Conservation (phyloP, 305 asterid genomes). For the Fraxinus xanthoxyloides region DNA sequence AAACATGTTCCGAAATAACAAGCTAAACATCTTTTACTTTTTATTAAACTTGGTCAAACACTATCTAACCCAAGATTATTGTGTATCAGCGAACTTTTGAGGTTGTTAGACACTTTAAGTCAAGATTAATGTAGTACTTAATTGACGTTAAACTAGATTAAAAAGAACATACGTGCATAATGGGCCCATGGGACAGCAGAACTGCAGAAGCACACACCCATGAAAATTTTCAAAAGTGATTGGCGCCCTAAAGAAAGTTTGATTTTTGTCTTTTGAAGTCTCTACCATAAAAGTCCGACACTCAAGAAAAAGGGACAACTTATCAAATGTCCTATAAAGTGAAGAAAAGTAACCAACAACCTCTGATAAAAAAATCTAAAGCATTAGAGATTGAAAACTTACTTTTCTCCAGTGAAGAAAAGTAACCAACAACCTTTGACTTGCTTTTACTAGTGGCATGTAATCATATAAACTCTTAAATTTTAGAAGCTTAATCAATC, state of each 20-base stretch:
- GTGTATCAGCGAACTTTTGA: not conserved
- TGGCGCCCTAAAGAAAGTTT: conserved; percentile 18
- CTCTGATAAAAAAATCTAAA: conserved; percentile 20
- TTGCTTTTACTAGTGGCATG: not conserved
- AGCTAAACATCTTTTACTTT: not conserved
- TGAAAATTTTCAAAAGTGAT: conserved; percentile 17
- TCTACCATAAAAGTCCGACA: conserved; percentile 17
- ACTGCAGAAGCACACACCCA: not conserved
- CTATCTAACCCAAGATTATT: not conserved
- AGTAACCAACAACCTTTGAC: not conserved
- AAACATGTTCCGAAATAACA: not conserved
- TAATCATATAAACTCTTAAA: not conserved
- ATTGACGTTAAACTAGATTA: not conserved
- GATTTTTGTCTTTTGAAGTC: conserved; percentile 3
- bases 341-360: conserved; percentile 27
- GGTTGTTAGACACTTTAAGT: not conserved
- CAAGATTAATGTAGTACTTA: not conserved
- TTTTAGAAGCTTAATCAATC: not conserved
- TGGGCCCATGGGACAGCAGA: not conserved
- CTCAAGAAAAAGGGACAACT: not conserved
- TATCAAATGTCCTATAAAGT: conserved; percentile 25
- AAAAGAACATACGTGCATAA: not conserved
- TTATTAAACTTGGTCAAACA: not conserved
- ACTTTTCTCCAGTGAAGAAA: not conserved
- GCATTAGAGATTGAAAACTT: not conserved